Base-by-base conservation (phyloP, 148 eudicot genomes). In the Fagopyrum tataricum region DNA sequence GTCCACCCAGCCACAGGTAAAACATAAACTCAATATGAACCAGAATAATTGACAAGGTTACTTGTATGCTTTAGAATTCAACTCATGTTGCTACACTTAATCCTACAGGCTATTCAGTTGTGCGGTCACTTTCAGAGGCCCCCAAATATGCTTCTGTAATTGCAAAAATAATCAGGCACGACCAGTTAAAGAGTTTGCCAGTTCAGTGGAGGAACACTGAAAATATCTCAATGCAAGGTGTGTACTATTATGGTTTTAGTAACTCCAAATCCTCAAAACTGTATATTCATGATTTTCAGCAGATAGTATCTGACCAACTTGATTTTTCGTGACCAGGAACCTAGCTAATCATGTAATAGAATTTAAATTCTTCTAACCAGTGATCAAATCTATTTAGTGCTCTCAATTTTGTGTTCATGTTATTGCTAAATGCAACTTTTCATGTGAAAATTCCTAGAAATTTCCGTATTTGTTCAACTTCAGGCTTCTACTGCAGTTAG, bases 1-100 rank as follows among this genome's bases (percentile, higher is more conserved):
- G 97, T 94, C 59, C 98, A 94, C 81, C 98, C 98, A 47, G 98
- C 98, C 78, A 94, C 98, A 73, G 98, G 98, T 79, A 82, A 78
- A 61, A 74, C 12, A 58, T 75, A 68, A 73, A 72, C 64, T 75
- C 69, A 64, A 64, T 31, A 64, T 64, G 69, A 14, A 64, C 69
- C 69, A 14, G 44, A 37, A 14, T 37, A 64, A 0, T 8, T 31
- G 69, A 31, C 43, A 5, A 64, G 43, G 20, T 64, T 64, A 37
- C 69, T 64, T 37, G n/a, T 39, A 64, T 10, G 69, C 13, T 64
- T 43, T 13, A 64, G n/a, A 64, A 20, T 62, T 62, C 15, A n/a
- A 64, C 17, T 39, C 43, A 14, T 64, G 44, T 39, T 64, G 69
- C 43, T 64, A 53, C 24, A 64, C 67, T 78, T 75, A 15, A 55